Evolutionary conservation across 176 grass and related monocot genomes (phyloP).

Genomic region (Carex myosuroides): DNA sequence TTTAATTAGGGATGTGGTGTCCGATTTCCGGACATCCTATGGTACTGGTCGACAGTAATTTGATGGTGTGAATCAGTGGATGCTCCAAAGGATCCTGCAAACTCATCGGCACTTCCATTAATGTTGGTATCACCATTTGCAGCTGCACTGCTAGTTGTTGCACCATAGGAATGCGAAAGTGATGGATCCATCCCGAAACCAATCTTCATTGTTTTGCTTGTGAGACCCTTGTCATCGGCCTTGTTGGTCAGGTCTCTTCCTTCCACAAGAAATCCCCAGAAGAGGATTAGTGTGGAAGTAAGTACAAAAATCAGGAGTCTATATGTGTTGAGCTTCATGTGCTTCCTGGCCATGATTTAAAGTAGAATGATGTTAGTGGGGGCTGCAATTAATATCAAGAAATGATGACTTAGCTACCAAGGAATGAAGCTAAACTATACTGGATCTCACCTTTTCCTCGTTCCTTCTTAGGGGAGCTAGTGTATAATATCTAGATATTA

Average conservation of each 20-base stretch:
- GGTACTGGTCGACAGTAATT: constrained; percentile 22
- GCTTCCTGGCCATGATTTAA: constrained; percentile 8
- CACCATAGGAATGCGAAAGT: background rate
- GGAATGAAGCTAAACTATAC: background rate
- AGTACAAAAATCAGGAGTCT: constrained; percentile 6
- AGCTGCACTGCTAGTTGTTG: background rate
- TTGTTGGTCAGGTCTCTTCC: constrained; percentile 11
- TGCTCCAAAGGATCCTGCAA: background rate
- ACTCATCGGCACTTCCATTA: background rate
- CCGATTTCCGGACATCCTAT: background rate
- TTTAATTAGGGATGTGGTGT: constrained; percentile 11
- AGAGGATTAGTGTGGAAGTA: background rate
- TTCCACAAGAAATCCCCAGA: background rate
- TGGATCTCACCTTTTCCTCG: background rate
- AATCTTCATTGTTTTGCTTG: background rate
- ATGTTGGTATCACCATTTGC: background rate
- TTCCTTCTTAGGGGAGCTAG: constrained; percentile 12
- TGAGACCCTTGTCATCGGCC: background rate
- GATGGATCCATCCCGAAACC: background rate
- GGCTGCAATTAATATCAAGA: background rate
- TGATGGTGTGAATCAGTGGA: constrained; percentile 24
- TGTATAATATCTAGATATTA: background rate
- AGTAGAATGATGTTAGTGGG: constrained; percentile 17
- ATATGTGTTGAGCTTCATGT: constrained; percentile 10
- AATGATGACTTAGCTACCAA: constrained; percentile 1